Evolutionary conservation across 23 red algal species (phyloP), one percentile per base, ranked within the genome.

Genomic region (Agarophyton chilense): DNA sequence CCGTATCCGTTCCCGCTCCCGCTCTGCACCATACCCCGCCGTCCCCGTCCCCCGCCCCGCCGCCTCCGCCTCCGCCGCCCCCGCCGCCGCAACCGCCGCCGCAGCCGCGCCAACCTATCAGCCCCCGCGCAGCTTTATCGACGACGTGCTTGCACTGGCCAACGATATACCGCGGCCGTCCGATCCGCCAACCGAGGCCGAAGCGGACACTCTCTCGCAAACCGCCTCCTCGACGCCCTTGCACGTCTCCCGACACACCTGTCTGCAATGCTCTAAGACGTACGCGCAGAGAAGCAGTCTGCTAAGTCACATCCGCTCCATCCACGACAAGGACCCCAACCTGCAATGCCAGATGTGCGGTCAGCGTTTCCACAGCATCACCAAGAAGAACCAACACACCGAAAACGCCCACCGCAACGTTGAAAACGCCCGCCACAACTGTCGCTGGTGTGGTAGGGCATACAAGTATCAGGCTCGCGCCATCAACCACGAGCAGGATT

Each of bases 221-320:
- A 26, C 17, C 31, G 60, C 25, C 6, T 35, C 60, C 10, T 65
- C 60, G 31, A 35, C 60, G 17, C 31, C 60, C 8, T 31, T 65
- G 4, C 17, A 29, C 17, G 32, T 31, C 10, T 1, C 8, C 28
- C 60, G 60, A 8, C 60, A 65, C 31, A 36, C 60, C 26, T 65
- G 60, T 65, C 31, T 65, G 60, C 25, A 65, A 14, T 65, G 60
- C 31, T 33, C 6, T 18, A 65, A 65, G 31, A 35, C 60, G 4
- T 65, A 65, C 32, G 60, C 60, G 18, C 60, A 65, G 10, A 33
- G 60, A 33, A 65, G 29, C 60, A 65, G 60, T 65, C 60, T 65
- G 2, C 31, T 65, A 14, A 65, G 60, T 65, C 60, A 65, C 60
- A 65, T 65, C 31, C 60, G 60, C 26, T 65, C 60, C 18, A 29